A percentile compares a stretch with the other conserved stretches of the same genome.
These are phyloP conservation scores for Labyrinthula sp. DNA, from an alignment of 352 stramenopile species.

Conservation along the genomic window DNA sequence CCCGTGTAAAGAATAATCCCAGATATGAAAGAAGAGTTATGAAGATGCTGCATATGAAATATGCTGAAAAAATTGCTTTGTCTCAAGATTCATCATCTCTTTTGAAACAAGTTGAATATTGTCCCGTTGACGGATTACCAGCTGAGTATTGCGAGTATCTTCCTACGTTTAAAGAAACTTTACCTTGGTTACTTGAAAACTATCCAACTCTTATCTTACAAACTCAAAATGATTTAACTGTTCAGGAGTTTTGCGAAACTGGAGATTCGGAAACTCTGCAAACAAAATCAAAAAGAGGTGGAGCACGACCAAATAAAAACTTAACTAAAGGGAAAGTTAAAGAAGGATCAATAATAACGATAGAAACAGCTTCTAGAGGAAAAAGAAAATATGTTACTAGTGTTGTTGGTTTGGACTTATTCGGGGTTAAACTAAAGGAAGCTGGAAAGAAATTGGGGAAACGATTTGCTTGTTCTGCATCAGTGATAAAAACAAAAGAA, in stretches of 20 bases:
- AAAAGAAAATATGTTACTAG: conserved; percentile 23
- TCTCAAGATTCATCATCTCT: neutral
- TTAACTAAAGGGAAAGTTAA: neutral
- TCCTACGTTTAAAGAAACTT: conserved; percentile 4
- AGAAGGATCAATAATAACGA: conserved; percentile 13
- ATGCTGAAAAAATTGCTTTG: conserved; percentile 7
- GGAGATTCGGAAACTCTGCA: neutral
- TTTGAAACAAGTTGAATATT: conserved; percentile 16
- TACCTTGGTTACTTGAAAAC: conserved; percentile 16
- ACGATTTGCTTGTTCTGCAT: conserved; percentile 8
- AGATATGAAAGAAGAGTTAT: conserved; percentile 22
- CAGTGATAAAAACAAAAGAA: conserved; percentile 21
- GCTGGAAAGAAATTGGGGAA: conserved; percentile 15
- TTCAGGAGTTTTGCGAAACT: conserved; percentile 6
- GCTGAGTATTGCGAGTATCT: conserved; percentile 27
- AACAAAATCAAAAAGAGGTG: conserved; percentile 5
- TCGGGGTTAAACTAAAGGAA: conserved; percentile 25
- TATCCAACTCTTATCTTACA: conserved; percentile 18
- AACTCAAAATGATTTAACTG: conserved; percentile 25
- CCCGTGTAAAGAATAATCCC: conserved; percentile 15
- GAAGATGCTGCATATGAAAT: conserved; percentile 26
- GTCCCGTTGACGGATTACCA: conserved; percentile 25
- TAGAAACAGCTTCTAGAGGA: conserved; percentile 8
- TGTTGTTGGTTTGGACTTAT: conserved; percentile 16
- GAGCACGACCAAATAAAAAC: conserved; percentile 17